Evolutionary conservation across 2,329 filamentous ascomycete species (phyloP).

Genomic region (Sporothrix schenckii): DNA sequence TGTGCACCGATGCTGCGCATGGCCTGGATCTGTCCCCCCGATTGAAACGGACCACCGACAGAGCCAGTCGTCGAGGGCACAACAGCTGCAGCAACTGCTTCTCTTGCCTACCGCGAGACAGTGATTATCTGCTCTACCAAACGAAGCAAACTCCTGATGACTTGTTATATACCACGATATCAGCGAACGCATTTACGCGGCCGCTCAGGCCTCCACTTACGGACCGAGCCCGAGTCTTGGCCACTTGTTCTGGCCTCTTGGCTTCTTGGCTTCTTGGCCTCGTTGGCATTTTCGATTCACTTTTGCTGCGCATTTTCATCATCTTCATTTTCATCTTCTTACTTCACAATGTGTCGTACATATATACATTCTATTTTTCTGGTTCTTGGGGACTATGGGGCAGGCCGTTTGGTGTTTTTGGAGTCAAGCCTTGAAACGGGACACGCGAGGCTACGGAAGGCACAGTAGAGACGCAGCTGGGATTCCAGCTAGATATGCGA

Average conservation of each 20-base stretch:
- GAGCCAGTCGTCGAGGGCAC: too few species aligned
- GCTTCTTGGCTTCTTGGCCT: not conserved
- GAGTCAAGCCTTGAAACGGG: conserved; percentile 7
- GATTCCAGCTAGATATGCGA: not conserved
- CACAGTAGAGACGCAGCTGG: not conserved
- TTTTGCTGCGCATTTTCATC: not conserved
- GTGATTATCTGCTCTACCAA: too few species aligned
- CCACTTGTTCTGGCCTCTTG: not conserved
- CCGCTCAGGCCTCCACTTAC: not conserved
- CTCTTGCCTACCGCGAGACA: too few species aligned
- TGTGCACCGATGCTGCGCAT: too few species aligned
- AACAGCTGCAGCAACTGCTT: too few species aligned
- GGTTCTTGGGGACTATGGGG: conserved; percentile 14
- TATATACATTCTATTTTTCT: conserved; percentile 21
- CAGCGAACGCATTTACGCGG: not conserved
- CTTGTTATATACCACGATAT: not conserved
- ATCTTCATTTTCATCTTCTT: conserved; percentile 1
- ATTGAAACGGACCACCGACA: too few species aligned
- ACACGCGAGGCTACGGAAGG: not conserved
- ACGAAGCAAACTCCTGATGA: not conserved
- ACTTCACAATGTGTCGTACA: conserved; percentile 14
- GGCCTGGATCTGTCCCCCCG: too few species aligned
- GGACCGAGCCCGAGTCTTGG: not conserved
- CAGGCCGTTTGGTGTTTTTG: conserved; percentile 21
- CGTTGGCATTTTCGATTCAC: not conserved